Evolutionary conservation across 331 rosid genomes (phyloP).

Genomic region (Acacia concinna): DNA sequence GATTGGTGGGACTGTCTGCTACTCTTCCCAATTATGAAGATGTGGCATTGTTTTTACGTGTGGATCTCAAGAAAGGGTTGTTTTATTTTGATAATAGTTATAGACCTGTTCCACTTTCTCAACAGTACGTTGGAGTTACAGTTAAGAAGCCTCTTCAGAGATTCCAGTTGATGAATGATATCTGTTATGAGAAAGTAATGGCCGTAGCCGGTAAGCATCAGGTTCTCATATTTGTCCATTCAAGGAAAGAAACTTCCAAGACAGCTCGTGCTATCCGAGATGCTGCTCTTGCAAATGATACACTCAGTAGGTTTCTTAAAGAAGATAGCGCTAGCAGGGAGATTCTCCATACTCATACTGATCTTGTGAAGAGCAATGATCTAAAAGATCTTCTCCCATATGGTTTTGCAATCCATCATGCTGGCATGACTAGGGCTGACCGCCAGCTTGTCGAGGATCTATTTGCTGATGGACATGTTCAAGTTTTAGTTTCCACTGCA

Average conservation of each 20-base stretch:
- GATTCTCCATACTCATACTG: constrained; percentile 92
- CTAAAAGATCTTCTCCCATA: constrained; percentile 94
- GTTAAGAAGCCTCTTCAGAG: constrained; percentile 97
- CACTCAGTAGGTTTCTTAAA: constrained; percentile 85
- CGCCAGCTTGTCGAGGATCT: constrained; percentile 97
- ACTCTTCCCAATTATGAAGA: constrained; percentile 92
- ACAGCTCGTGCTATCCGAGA: constrained; percentile 96
- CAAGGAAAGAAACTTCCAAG: constrained; percentile 95
- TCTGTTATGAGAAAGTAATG: constrained; percentile 91
- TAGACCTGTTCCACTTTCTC: constrained; percentile 95
- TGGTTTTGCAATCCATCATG: constrained; percentile 97
- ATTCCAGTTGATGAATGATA: constrained; percentile 96
- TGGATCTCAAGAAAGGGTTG: constrained; percentile 65
- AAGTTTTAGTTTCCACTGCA: constrained; percentile 94
- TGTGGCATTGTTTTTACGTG: constrained; percentile 93
- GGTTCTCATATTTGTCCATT: constrained; percentile 92
- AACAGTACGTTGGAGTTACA: constrained; percentile 86
- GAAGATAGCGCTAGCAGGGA: constrained; percentile 98
- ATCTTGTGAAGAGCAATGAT: constrained; percentile 91
- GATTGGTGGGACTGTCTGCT: constrained; percentile 94
- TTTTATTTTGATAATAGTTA: constrained; percentile 87
- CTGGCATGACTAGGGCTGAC: constrained; percentile 89
- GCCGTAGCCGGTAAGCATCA: constrained; percentile 95
- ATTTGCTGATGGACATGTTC: constrained; percentile 92
- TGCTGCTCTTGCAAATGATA: constrained; percentile 89